These are phyloP conservation scores for Lunasporangiospora selenospora DNA, from an alignment of 192 early-diverging fungal genomes.

Conservation along the genomic window DNA sequence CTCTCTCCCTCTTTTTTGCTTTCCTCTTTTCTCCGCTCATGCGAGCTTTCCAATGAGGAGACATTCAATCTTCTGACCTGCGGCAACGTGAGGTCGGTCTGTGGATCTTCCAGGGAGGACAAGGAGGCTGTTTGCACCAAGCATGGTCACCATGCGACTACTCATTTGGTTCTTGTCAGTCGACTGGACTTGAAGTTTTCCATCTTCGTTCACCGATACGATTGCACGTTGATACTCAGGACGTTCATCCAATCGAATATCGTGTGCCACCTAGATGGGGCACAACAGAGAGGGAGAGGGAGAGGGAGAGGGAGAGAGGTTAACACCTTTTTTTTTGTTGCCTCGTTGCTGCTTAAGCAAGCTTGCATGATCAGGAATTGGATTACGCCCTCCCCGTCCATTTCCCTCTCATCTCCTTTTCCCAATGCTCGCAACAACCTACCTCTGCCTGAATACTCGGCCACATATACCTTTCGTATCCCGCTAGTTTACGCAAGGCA, in stretches of 20 bases:
- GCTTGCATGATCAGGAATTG: neutral
- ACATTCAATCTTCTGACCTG: conserved; percentile 58
- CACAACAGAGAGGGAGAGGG: too few relatives aligned
- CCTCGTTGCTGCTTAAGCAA: neutral
- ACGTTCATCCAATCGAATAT: conserved; percentile 66
- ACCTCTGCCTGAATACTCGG: conserved; percentile 67
- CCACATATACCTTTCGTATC: conserved; percentile 58
- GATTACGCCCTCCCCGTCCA: neutral
- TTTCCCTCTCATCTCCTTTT: neutral
- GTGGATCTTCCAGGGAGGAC: conserved; percentile 65
- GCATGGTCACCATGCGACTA: conserved; percentile 80
- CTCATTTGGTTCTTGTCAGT: conserved; percentile 81
- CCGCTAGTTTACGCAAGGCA: conserved; percentile 80
- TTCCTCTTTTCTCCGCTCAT: conserved; percentile 6
- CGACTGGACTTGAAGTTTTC: conserved; percentile 54
- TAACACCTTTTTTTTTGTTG: neutral
- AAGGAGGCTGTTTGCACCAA: conserved; percentile 79
- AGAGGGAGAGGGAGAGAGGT: neutral
- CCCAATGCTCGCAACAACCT: conserved; percentile 25
- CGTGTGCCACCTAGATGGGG: conserved; percentile 58
- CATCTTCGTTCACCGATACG: conserved; percentile 39
- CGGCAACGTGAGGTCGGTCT: conserved; percentile 16
- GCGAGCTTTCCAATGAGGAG: conserved; percentile 59
- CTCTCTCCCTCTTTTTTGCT: neutral
- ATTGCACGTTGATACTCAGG: conserved; percentile 72